Base-by-base conservation (phyloP, 2,329 filamentous ascomycete genomes). In the Cladosporium sp. region DNA sequence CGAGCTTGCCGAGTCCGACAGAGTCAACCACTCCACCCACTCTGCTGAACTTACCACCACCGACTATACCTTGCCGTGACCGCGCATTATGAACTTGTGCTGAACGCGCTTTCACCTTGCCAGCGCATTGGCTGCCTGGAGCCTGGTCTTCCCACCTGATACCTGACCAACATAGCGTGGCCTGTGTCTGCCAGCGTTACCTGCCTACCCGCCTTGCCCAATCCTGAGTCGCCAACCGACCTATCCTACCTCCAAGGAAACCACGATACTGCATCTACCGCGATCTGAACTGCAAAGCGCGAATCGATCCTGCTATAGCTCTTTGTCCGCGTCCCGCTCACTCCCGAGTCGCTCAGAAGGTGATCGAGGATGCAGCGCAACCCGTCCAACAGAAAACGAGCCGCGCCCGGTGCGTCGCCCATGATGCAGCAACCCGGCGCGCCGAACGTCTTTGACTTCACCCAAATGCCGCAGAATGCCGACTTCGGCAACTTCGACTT, bases 371-470 rank as follows among this genome's bases (percentile, higher is more conserved):
- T 47, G 45, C 45, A 48, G 45, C 45, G 45, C 45, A 48, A 39
- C 22, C 45, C 45, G 4, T 48, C 50, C 16, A 50, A 45, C 57
- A 75, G 86, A 68, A 93, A 93, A 74, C 79, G 88, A 67, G 76
- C 85, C 58, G 86, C 87, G 40, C 84, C 87, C 50, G 86, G 85
- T 64, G 73, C 83, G 54, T 78, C 81, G 32, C 84, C 87, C n/a
- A 71, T 79, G 56, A 71, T 78, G 18, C 79, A 82, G 62, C 77
- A 78, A 51, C 72, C 72, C 55, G 49, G 47, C 54, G 29, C 49
- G 70, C 33, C 74, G 52, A 38, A 52, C 42, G 41, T 49, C 47
- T 43, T 48, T 47, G 55, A 53, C 40, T 60, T 70, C 51, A 75
- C 74, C 41, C 66, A 75, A 71, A 55, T 78, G 74, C 53, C 72